Base-by-base conservation (phyloP, 2,329 filamentous ascomycete species). In the Trichophyton mentagrophytes region DNA sequence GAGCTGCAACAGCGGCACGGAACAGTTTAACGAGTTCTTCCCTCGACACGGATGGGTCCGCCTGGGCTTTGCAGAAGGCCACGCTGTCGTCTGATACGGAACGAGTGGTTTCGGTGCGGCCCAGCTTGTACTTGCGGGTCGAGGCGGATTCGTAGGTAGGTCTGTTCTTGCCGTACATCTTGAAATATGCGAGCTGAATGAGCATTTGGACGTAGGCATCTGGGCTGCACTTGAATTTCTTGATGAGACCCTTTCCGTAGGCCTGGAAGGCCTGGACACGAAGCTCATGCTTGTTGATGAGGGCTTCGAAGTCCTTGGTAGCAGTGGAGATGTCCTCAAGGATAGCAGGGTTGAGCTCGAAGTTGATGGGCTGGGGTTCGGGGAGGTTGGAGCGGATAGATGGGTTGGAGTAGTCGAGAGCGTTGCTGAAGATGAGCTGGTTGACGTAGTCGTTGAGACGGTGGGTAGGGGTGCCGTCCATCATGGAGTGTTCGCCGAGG, bases 401-500 rank as follows among this genome's bases (percentile, higher is more conserved):
- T 6, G 89, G 82, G 72, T 90, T 83, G 63, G 87, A 87, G 71
- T 96, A 89, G 75, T 96, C 90, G 62, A 99, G 85, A 73, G 93
- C 95, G 78, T 96, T 92, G 78, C 87, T 86, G 77, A 96, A 91
- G 74, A 97, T 96, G 70, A 89, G 82, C 72, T 88, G 85, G 78
- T 92, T 95, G 71, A 95, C 82, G 71, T 90, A 93, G 80, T 99
- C 93, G 74, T 96, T 99, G 15, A 99, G 65, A 46, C 95, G 87
- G 77, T 97, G 93, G 1, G 95, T 99, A 0, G 95, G 91, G 5
- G 93, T 99, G 65, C 95, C 93, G 72, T 99, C 93, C 95, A 99
- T 99, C 93, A 99, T 97, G 69, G 89, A 95, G 81, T 99, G 93
- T 78, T 99, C 93, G 70, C 93, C 93, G 82, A 90, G 92, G 81